phyloP scores from a whole-genome alignment of 2,329 filamentous ascomycete species.

The Trichoderma endophyticum region DNA sequence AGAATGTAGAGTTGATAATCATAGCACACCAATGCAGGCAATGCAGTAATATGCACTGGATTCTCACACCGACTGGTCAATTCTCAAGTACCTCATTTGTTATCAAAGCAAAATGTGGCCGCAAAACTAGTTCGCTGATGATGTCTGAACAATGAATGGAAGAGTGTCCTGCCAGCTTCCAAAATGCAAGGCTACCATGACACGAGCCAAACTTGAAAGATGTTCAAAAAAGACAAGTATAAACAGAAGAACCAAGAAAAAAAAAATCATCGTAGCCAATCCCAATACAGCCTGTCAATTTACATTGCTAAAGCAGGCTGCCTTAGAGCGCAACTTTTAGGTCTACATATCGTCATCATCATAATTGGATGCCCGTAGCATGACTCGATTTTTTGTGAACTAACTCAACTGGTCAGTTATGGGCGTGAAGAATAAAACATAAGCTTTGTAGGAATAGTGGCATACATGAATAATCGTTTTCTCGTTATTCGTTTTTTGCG shows the following conservation, averaged over 20 bases:
- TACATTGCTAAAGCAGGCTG: constrained; percentile 10
- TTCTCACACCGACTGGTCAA: constrained; percentile 7
- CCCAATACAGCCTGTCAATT: constrained; percentile 10
- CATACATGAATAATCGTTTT: constrained; percentile 8
- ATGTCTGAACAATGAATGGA: constrained; percentile 14
- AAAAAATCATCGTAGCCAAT: neutral
- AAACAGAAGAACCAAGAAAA: neutral
- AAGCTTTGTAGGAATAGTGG: neutral
- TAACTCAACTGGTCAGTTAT: neutral
- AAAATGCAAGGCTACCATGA: constrained; percentile 8
- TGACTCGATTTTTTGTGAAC: neutral
- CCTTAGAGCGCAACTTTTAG: neutral
- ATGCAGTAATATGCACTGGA: neutral
- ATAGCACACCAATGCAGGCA: neutral
- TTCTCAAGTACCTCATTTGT: neutral
- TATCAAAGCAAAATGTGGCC: constrained; percentile 1
- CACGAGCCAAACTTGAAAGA: neutral
- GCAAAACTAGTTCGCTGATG: constrained; percentile 8
- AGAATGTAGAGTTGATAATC: neutral
- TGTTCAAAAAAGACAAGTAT: neutral
- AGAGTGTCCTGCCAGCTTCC: constrained; percentile 15
- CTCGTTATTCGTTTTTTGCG: neutral
- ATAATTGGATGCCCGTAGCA: neutral
- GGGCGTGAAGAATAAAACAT: neutral
- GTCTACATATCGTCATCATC: constrained; percentile 1